phyloP scores from a whole-genome alignment of 805 yeast genomes.

The Debaryomyces castellii region DNA sequence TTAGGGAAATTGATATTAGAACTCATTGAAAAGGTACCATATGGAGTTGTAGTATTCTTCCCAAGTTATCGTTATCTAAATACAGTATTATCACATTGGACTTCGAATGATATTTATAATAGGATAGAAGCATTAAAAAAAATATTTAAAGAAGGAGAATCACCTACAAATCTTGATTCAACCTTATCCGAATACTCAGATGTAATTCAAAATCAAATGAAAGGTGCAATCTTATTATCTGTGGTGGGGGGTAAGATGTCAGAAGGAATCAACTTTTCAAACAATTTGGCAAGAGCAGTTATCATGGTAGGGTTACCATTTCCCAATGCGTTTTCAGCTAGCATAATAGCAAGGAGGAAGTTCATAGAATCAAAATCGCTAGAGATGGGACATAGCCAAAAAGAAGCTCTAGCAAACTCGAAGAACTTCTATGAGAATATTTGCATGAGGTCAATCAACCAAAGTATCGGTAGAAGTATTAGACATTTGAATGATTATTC shows the following conservation, averaged over 20 bases:
- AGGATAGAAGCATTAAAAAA: constrained; percentile 40
- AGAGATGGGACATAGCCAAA: constrained; percentile 44
- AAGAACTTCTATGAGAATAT: constrained; percentile 72
- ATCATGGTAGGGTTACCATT: constrained; percentile 86
- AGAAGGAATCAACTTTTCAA: constrained; percentile 91
- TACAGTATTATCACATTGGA: constrained; percentile 56
- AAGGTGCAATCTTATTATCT: constrained; percentile 71
- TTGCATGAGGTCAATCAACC: constrained; percentile 90
- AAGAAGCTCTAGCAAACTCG: constrained; percentile 48
- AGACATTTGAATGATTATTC: constrained; percentile 83
- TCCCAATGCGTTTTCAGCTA: constrained; percentile 83
- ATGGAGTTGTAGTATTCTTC: constrained; percentile 77
- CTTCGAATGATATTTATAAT: constrained; percentile 26
- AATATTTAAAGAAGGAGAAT: constrained; percentile 57
- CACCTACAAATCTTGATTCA: constrained; percentile 40
- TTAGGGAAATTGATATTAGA: constrained; percentile 51
- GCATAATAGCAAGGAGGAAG: constrained; percentile 66
- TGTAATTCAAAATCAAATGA: constrained; percentile 27
- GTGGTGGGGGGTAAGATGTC: constrained; percentile 93
- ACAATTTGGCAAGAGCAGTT: constrained; percentile 83
- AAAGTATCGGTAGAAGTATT: constrained; percentile 89
- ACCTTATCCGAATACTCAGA: constrained; percentile 52
- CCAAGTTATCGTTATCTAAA: constrained; percentile 79
- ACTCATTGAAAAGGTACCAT: constrained; percentile 51
- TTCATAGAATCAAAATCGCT: constrained; percentile 58